These are phyloP conservation scores for Didymosphaeria variabile DNA, from an alignment of 2,329 filamentous ascomycete genomes.

Conservation along the genomic window DNA sequence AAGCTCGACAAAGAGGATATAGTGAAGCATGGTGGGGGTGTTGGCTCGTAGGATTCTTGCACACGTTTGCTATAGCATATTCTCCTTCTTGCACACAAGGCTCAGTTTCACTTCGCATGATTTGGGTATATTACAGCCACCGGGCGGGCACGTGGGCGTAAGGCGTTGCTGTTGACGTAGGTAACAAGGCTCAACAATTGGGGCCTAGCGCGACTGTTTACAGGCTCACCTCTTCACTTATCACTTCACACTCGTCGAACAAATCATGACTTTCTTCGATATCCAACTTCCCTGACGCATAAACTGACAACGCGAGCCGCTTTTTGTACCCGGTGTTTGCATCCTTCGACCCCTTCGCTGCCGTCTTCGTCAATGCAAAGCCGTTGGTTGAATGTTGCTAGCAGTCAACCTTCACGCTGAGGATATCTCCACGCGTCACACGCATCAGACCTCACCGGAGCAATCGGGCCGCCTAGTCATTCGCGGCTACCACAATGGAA, in stretches of 20 bases:
- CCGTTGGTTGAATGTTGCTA: neutral
- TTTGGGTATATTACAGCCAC: neutral
- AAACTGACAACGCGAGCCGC: neutral
- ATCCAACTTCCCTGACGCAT: too few species aligned
- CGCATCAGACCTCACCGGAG: neutral
- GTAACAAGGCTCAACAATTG: neutral
- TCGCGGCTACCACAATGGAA: neutral
- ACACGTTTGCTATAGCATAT: neutral
- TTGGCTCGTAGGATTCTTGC: slow-evolving; percentile 23
- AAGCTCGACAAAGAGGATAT: slow-evolving; percentile 57
- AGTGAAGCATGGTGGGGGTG: slow-evolving; percentile 53
- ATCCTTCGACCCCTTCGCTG: neutral
- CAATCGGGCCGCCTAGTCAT: neutral
- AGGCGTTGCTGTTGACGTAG: neutral
- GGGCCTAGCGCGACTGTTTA: neutral
- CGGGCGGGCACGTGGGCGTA: neutral
- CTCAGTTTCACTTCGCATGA: slow-evolving; percentile 1
- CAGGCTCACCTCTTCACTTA: neutral
- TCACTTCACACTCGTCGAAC: slow-evolving; percentile 5
- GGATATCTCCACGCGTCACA: neutral
- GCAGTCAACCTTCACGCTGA: neutral
- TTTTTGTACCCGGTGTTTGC: neutral
- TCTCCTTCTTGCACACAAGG: neutral
- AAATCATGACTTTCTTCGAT: neutral
- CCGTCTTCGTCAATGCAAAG: neutral